Base-by-base conservation (phyloP, 2,329 filamentous ascomycete species). In the Trichoderma koningii region DNA sequence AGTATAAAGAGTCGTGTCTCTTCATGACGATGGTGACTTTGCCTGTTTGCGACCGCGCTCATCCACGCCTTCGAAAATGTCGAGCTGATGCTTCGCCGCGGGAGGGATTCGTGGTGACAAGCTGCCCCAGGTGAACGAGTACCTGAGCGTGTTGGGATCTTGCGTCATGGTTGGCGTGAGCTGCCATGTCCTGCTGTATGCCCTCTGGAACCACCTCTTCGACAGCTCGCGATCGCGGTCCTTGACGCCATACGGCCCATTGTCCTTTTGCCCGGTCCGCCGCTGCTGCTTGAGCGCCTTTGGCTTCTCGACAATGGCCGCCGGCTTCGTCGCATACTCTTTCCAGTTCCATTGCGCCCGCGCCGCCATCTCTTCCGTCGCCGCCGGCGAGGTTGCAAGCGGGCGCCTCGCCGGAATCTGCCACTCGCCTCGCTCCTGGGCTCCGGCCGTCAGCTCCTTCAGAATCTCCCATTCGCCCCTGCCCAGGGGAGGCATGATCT, bases 381-480 rank as follows among this genome's bases (percentile, higher is more conserved):
- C 15, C 7, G n/a, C 15, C 15, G 67, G 7, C 3, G 64, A 55
- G 14, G 52, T 70, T 30, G 71, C 72, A 52, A 67, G 60, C 21
- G 66, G 63, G n/a, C 75, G 71, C 53, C 75, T 69, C 21, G 68
- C 23, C 15, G 81, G 80, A 1, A 81, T 68, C 19, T 65, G 69
- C 75, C 79, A 81, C 38, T 78, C 73, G 3, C 67, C 66, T 21
- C 66, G 57, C 55, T 71, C 70, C 10, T 78, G 78, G 28, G 74
- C 74, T 1, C 82, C 85, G 7, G 70, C 67, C 3, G 78, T 78
- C 42, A 89, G 69, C 26, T 74, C 73, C n/a, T 74, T 74, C n/a
- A 89, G 73, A 15, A 80, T 71, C 15, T 87, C 78, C 85, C 85
- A 89, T 70, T 88, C 84, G 19, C 77, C 75, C 30, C 72, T 75